These are phyloP conservation scores for Fraxinus velutina DNA, from an alignment of 305 asterid genomes.

Conservation along the genomic window DNA sequence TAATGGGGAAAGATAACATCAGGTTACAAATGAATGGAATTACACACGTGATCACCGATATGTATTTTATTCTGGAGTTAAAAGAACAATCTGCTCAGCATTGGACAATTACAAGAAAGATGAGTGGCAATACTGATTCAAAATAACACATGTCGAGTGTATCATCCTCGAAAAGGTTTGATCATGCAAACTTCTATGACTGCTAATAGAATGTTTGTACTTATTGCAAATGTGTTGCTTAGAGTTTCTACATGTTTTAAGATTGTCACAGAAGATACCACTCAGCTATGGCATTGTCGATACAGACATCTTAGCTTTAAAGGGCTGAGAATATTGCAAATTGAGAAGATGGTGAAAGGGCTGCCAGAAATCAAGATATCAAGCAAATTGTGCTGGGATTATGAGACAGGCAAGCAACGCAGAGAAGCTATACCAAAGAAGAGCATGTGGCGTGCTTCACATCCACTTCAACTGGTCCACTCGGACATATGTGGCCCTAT, in stretches of 20 bases:
- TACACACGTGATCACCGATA: neutral
- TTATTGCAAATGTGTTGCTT: no score
- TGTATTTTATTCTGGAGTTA: neutral
- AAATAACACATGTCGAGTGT: no score
- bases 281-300: no score
- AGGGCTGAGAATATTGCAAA: no score
- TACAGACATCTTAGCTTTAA: no score
- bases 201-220: no score
- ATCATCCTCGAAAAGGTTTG: no score
- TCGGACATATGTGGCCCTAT: neutral
- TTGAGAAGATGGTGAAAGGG: neutral
- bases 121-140: no score
- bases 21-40: neutral
- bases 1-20: neutral
- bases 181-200: no score
- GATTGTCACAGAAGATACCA: no score
- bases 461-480: neutral
- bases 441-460: neutral
- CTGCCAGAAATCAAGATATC: neutral
- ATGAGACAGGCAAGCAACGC: neutral
- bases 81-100: neutral
- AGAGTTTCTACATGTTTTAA: no score
- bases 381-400: neutral
- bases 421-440: neutral
- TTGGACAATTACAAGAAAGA: no score